Evolutionary conservation across 2,329 filamentous ascomycete species (phyloP).

Genomic region (Trichoderma afroharzianum): DNA sequence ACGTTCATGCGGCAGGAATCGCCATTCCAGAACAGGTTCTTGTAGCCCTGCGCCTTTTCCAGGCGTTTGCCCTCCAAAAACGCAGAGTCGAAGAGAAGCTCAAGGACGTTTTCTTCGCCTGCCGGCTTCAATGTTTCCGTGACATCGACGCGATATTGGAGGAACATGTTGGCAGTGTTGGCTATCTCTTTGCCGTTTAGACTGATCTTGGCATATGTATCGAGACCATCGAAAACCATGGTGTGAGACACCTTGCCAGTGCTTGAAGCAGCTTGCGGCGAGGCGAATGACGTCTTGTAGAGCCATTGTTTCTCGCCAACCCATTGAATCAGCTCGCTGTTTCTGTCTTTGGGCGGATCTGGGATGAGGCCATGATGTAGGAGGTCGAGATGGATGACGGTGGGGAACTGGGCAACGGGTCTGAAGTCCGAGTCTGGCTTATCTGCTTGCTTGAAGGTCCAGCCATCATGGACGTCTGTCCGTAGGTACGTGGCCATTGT

Average conservation of each 20-base stretch:
- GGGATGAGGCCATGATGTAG: neutral
- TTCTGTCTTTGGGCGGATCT: slow-evolving; percentile 1
- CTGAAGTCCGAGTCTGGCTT: slow-evolving; percentile 2
- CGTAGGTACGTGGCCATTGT: neutral
- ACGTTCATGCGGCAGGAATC: slow-evolving; percentile 6
- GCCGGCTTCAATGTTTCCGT: neutral
- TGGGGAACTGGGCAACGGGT: slow-evolving; percentile 1
- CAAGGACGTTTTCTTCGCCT: neutral
- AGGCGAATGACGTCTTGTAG: neutral
- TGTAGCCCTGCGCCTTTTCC: slow-evolving; percentile 6
- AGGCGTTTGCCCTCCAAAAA: slow-evolving; percentile 9
- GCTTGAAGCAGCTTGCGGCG: neutral
- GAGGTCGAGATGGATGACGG: slow-evolving; percentile 5
- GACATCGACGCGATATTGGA: slow-evolving; percentile 1
- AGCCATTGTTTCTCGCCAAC: slow-evolving; percentile 8
- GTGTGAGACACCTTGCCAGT: neutral
- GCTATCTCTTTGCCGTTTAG: slow-evolving; percentile 2
- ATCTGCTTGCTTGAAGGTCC: slow-evolving; percentile 3
- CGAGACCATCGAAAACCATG: slow-evolving; percentile 11
- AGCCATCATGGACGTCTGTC: neutral
- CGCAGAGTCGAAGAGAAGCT: slow-evolving; percentile 11
- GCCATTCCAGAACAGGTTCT: slow-evolving; percentile 4
- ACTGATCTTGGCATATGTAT: slow-evolving; percentile 2
- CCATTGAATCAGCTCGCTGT: slow-evolving; percentile 10
- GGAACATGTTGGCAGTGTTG: slow-evolving; percentile 12